Evolutionary conservation across 192 early-diverging fungal genomes (phyloP).

Genomic region (Coemansia sp.): DNA sequence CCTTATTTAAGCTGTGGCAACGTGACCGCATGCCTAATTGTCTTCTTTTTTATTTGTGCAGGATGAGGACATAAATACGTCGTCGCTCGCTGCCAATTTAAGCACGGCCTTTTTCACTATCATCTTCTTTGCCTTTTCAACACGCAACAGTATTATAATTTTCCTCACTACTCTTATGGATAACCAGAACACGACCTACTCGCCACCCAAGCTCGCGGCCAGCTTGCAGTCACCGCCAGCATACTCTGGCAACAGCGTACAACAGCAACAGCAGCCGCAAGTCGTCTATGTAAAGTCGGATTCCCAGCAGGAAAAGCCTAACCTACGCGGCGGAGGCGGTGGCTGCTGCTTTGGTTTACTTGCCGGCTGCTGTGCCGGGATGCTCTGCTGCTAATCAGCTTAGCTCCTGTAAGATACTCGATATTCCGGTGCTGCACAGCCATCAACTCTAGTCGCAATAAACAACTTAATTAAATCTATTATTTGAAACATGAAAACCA

Average conservation of each 20-base stretch:
- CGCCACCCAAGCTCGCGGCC: not conserved
- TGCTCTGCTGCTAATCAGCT: conserved; percentile 16
- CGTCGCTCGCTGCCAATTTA: not conserved
- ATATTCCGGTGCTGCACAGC: not conserved
- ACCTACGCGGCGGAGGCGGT: conserved; percentile 14
- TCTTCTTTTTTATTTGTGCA: not conserved
- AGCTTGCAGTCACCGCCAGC: not conserved
- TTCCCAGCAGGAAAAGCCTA: conserved; percentile 1
- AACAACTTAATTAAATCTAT: not conserved
- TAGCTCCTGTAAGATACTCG: not conserved
- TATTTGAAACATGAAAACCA: not conserved
- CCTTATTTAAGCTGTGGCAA: not conserved
- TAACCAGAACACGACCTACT: not conserved
- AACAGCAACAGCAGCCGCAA: conserved; percentile 24
- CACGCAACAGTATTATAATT: not conserved
- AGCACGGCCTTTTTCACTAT: not conserved
- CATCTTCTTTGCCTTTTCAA: not conserved
- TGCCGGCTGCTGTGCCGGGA: conserved; percentile 20
- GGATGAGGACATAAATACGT: not conserved
- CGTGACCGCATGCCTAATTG: not conserved
- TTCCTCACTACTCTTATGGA: not conserved
- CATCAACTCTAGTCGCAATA: not conserved
- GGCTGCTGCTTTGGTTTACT: conserved; percentile 26
- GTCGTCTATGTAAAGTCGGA: conserved; percentile 32
- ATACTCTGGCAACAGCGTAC: not conserved